A percentile compares a stretch with the other conserved stretches of the same genome.
Evolutionary conservation across 2,329 filamentous ascomycete species (phyloP).

Genomic region (Chaetomium sp.): DNA sequence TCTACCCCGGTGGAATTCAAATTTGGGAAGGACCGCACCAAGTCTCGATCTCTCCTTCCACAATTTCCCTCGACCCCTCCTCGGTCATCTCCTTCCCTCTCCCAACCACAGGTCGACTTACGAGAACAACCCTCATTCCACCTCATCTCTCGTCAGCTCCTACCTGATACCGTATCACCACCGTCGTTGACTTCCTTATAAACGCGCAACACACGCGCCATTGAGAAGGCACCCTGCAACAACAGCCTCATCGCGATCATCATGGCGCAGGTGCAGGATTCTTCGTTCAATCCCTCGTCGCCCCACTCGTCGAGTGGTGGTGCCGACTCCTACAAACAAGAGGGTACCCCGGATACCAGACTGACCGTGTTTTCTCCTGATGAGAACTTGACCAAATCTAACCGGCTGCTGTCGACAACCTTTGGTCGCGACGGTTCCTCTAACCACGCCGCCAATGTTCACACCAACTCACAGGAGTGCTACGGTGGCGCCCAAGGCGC

Average conservation of each 20-base stretch:
- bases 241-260: slow-evolving; percentile 11
- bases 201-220: background rate
- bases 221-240: background rate
- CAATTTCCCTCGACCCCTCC: slow-evolving; percentile 11
- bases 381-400: slow-evolving; percentile 42
- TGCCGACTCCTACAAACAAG: slow-evolving; percentile 47
- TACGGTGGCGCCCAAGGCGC: slow-evolving; percentile 23
- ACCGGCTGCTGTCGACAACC: slow-evolving; percentile 29
- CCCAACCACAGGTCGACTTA: background rate
- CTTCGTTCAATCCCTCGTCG: slow-evolving; percentile 39
- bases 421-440: slow-evolving; percentile 26
- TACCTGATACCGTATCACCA: background rate
- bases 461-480: slow-evolving; percentile 24
- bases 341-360: slow-evolving; percentile 58
- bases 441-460: slow-evolving; percentile 25
- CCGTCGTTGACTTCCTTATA: slow-evolving; percentile 1
- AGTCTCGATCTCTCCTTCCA: slow-evolving; percentile 1
- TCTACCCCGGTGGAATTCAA: background rate
- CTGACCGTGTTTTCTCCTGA: slow-evolving; percentile 59
- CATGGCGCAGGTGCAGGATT: slow-evolving; percentile 39
- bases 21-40: slow-evolving; percentile 10
- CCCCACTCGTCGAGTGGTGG: slow-evolving; percentile 46
- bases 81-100: slow-evolving; percentile 1
- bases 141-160: slow-evolving; percentile 15
- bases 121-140: slow-evolving; percentile 8